Evolutionary conservation across 208 protist genomes (phyloP), one percentile per base, ranked within the genome.

Genomic region (Leishmania gerbilli): DNA sequence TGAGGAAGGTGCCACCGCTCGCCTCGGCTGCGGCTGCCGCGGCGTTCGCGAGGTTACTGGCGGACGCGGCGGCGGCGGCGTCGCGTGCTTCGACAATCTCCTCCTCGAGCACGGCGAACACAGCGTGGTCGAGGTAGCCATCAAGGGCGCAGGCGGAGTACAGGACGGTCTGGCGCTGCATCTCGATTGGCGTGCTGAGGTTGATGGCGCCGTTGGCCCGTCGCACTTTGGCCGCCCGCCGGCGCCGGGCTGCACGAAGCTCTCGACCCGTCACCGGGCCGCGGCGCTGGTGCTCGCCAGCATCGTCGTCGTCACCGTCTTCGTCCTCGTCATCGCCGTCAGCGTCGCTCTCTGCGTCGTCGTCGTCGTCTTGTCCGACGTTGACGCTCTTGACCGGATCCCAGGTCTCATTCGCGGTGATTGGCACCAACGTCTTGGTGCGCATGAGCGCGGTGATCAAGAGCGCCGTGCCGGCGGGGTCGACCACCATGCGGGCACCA

Each of bases 401-500:
- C 56, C 84, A 80, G 51, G 55, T 74, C 7, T 84, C 69, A 37
- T 82, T 87, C 1, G 72, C 89, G 42, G 79, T 80, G 56, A 80
- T 83, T 49, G 94, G 94, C 21, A 97, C 83, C 5, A 97, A 76
- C 19, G 94, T 77, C 79, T 95, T 95, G 34, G 85, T 71, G 45
- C 90, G 89, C 89, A 95, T 93, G 8, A 95, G 83, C 60, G 95
- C 89, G 2, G 98, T 97, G 56, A 99, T 96, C 88, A 99, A 98
- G 17, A 99, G 89, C 4, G 99, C 99, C 31, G 97, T 89, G 21
- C 99, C 98, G 77, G 94, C 89, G n/a, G 97, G 92, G 85, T 99
- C 99, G 17, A 95, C 93, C 0, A 95, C 97, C n/a, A 99, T 82
- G 74, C 97, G 98, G 67, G 99, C 93, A 0, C 96, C 96, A 0